Evolutionary conservation across 1,284 basidiomycete genomes (phyloP), one percentile per base, ranked within the genome.

Genomic region (Afroboletus lepidellus): DNA sequence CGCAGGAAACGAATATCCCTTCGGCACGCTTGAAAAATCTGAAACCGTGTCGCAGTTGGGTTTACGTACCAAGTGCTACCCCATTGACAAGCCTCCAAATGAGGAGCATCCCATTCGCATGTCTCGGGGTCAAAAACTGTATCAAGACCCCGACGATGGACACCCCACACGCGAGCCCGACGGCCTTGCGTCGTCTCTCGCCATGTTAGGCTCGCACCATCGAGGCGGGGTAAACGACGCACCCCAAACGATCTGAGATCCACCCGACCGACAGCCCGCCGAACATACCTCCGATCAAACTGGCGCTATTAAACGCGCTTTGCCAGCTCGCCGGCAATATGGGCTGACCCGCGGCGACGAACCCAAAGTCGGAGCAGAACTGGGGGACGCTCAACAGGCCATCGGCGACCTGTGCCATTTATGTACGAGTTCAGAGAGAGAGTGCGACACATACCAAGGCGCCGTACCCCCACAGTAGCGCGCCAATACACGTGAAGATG

Each of bases 401-500:
- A n/a, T 56, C 57, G 1, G 51, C 58, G 15, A 69, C 44, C 63
- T 66, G 21, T n/a, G n/a, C 8, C 18, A 13, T 18, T 15, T n/a
- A 5, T 21, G 18, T 12, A 2, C 34, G 34, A n/a, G n/a, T 36
- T 36, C 36, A 13, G n/a, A n/a, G 33, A 7, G 8, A 16, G 33
- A 13, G 16, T 6, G n/a, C 33, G 30, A 25, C n/a, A 55, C 56
- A 3, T 25, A 62, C 66, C 56, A 66, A 65, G 5, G 57, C 30
- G 37, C 69, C 67, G 15, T 64, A 66, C 0, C 65, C 67, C 59
- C 63, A 66, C 55, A 61, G 53, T 24, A 69, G n/a, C n/a, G n/a
- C n/a, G n/a, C n/a, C 55, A 7, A 64, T 49, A 20, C 56, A 69
- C 42, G 69, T 57, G 44, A 69, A 66, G 3, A 66, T 0, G n/a